Evolutionary conservation across 257 asterid species (phyloP), one percentile per base, ranked within the genome.

Genomic region (Scutellaria baicalensis): DNA sequence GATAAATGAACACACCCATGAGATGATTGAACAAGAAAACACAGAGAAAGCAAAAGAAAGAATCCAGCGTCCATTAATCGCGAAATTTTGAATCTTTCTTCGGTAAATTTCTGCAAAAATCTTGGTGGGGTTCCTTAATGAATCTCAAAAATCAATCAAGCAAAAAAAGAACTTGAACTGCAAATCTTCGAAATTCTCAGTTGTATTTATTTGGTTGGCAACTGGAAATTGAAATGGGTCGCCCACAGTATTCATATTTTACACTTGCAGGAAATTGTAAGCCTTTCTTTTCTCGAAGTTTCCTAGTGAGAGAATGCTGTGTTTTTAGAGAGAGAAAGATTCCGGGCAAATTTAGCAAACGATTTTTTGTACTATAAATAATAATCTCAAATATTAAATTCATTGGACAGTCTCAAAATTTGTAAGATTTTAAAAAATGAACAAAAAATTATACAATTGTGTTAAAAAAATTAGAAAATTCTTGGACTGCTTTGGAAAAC

Each of bases 31-130:
- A 80, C 74, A 10, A 82, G 57, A 49, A 79, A 54, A 78, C 82
- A 75, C 10, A 84, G 66, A n/a, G 78, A 82, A 64, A 87, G 8
- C 52, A 83, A 69, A 13, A 86, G 44, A 38, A 73, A 17, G n/a
- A 71, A 67, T 70, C 81, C 69, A 54, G 58, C 54, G 69, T 80
- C 93, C 96, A 89, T 89, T 58, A 60, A 47, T 43, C 13, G 23
- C 13, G 12, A 4, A 17, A 35, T 52, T 7, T 51, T 40, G 74
- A 23, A 38, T 35, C 17, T 59, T 47, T 49, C 45, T 31, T 51
- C 40, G 12, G 16, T 42, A 27, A 56, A 52, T 10, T 17, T 64
- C 38, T 50, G 63, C 51, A 66, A 55, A 70, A 73, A 55, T 69
- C 51, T 42, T 44, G 80, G 38, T 60, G 70, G 68, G 55, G 17